Evolutionary conservation across 768 basidiomycete species (phyloP).

Genomic region (Lentinus brumalis): DNA sequence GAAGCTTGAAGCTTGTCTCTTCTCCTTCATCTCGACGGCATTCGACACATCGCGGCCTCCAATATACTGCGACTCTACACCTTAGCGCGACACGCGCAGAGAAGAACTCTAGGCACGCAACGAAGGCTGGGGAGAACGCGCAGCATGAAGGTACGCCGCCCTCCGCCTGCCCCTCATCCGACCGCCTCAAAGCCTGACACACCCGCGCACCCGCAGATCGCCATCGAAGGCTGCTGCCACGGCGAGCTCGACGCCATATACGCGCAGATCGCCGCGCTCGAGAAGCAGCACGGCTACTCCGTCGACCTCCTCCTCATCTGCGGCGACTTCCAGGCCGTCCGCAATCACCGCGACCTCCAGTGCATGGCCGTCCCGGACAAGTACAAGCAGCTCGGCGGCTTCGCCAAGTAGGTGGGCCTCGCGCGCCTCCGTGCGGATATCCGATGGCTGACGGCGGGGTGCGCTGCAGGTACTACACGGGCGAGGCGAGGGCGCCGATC

Average conservation of each 20-base stretch:
- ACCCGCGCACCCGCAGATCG: conserved; percentile 51
- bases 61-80: not conserved
- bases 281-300: conserved; percentile 60
- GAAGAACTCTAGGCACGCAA: not conserved
- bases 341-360: conserved; percentile 82
- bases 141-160: no score
- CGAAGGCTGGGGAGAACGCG: no score
- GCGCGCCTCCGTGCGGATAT: no score
- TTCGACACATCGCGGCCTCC: no score
- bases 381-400: conserved; percentile 82
- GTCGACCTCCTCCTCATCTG: conserved; percentile 90
- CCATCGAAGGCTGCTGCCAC: conserved; percentile 94
- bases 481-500: conserved; percentile 77
- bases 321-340: conserved; percentile 94
- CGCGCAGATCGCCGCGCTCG: conserved; percentile 61
- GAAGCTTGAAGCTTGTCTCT: no score
- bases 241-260: conserved; percentile 92
- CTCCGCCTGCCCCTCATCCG: not conserved
- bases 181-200: not conserved
- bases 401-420: conserved; percentile 63
- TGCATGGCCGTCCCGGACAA: conserved; percentile 92
- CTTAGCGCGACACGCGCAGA: not conserved
- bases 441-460: not conserved
- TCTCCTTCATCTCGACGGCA: not conserved
- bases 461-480: conserved; percentile 89